Conservation (phyloP, 352 stramenopile genomes). For the Globisporangium mamillatum region DNA sequence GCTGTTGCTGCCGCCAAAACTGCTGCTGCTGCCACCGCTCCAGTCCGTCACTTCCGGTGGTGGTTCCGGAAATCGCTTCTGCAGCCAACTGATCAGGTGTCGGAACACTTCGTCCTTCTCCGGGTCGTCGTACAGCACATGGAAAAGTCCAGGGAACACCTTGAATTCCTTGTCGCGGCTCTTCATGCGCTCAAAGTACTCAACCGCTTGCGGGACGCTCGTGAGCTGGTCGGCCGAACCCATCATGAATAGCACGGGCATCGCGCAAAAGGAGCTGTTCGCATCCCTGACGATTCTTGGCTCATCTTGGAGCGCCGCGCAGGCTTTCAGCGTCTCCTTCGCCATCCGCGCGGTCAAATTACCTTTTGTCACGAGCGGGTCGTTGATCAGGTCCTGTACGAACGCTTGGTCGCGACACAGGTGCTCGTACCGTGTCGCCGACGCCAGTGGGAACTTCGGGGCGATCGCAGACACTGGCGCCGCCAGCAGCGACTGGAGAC, state of each 20-base stretch:
- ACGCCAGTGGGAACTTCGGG: constrained; percentile 25
- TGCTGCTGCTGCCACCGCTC: not conserved
- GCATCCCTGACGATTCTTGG: constrained; percentile 7
- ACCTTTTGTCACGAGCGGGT: constrained; percentile 22
- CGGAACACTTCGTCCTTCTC: constrained; percentile 15
- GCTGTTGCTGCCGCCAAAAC: not conserved
- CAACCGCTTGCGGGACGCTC: constrained; percentile 18
- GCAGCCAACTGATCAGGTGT: constrained; percentile 2
- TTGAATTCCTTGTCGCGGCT: constrained; percentile 37
- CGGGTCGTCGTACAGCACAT: constrained; percentile 38
- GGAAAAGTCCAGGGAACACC: constrained; percentile 29
- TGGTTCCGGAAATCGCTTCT: not conserved
- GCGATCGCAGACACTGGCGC: constrained; percentile 18
- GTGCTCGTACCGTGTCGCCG: constrained; percentile 18
- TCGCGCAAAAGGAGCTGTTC: constrained; percentile 19
- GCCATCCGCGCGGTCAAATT: constrained; percentile 2
- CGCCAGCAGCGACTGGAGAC: constrained; percentile 17
- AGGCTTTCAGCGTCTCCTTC: constrained; percentile 22
- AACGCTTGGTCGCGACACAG: constrained; percentile 29
- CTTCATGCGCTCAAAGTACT: constrained; percentile 19
- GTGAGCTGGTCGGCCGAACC: constrained; percentile 30
- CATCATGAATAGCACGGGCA: constrained; percentile 30
- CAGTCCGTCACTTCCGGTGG: not conserved
- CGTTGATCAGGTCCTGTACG: constrained; percentile 24
- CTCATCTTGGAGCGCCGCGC: constrained; percentile 14